These are phyloP conservation scores for Amphibolis antarctica DNA, from an alignment of 106 monocot species.

Conservation along the genomic window DNA sequence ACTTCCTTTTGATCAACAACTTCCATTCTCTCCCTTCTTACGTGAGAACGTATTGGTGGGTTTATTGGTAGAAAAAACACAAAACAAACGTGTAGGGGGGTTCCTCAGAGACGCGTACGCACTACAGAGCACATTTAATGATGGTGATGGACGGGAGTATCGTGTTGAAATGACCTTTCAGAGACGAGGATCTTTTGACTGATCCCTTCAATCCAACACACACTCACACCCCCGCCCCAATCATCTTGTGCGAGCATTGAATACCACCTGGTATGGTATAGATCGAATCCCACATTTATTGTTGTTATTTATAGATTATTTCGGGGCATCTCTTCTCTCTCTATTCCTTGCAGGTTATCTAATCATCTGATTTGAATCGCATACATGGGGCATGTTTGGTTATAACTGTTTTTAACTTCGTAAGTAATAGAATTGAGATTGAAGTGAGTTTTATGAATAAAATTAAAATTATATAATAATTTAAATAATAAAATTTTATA, in stretches of 20 bases:
- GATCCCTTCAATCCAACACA: not conserved
- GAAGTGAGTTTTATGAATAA: no score
- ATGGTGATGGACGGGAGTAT: constrained; percentile 9
- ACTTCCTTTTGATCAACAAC: no score
- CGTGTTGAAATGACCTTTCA: constrained; percentile 27
- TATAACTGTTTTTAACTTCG: no score
- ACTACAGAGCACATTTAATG: constrained; percentile 11
- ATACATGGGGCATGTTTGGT: constrained; percentile 18
- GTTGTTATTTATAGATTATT: not conserved
- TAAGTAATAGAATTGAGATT: no score
- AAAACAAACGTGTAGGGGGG: constrained; percentile 15
- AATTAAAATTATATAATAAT: no score
- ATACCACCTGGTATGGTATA: not conserved
- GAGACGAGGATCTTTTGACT: constrained; percentile 22
- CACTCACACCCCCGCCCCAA: not conserved
- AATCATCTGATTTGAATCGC: constrained; percentile 32
- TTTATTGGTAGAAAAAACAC: no score
- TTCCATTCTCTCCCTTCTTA: no score
- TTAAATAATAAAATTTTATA: no score
- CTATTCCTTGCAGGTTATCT: not conserved
- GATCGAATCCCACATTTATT: no score
- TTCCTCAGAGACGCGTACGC: constrained; percentile 8
- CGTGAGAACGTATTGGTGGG: no score
- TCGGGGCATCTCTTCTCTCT: not conserved
- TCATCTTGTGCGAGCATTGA: not conserved